phyloP scores from a whole-genome alignment of 148 eudicot species.

The Rhododendron molle region DNA sequence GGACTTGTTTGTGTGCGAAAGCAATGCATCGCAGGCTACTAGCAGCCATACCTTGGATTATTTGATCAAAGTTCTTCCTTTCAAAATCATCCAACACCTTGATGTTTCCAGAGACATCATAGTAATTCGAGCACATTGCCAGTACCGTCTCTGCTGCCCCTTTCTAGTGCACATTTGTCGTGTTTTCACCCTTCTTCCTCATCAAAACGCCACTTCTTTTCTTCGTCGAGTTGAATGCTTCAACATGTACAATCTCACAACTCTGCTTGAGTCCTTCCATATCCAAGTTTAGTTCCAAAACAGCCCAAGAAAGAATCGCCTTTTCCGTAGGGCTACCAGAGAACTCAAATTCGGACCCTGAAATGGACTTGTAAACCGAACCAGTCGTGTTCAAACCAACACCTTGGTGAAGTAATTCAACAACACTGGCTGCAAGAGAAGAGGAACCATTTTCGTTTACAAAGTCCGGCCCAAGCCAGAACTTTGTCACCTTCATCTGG shows the following conservation, averaged over 20 bases:
- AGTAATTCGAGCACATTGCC: no score
- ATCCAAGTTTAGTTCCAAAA: background rate
- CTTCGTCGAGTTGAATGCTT: slow-evolving; percentile 18
- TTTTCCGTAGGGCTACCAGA: background rate
- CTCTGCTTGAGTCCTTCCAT: background rate
- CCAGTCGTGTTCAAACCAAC: background rate
- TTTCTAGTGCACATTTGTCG: background rate
- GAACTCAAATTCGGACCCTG: background rate
- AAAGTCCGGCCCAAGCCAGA: background rate
- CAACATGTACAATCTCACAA: slow-evolving; percentile 5
- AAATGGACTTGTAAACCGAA: background rate
- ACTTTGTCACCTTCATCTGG: background rate
- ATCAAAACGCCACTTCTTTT: slow-evolving; percentile 13
- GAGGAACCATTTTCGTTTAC: background rate
- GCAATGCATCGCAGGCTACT: no score
- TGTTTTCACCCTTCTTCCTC: background rate
- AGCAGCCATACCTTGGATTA: slow-evolving; percentile 9
- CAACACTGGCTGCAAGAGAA: background rate
- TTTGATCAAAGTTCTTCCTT: slow-evolving; percentile 3
- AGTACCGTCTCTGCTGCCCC: slow-evolving; percentile 12
- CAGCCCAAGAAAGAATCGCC: background rate
- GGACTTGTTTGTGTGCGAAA: no score
- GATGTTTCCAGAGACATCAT: no score
- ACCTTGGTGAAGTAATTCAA: background rate
- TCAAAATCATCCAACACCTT: no score